Percentiles rank a stretch among this genome's conserved stretches.
phyloP scores from a whole-genome alignment of 2,329 filamentous ascomycete genomes.

The Lachnellula cervina region DNA sequence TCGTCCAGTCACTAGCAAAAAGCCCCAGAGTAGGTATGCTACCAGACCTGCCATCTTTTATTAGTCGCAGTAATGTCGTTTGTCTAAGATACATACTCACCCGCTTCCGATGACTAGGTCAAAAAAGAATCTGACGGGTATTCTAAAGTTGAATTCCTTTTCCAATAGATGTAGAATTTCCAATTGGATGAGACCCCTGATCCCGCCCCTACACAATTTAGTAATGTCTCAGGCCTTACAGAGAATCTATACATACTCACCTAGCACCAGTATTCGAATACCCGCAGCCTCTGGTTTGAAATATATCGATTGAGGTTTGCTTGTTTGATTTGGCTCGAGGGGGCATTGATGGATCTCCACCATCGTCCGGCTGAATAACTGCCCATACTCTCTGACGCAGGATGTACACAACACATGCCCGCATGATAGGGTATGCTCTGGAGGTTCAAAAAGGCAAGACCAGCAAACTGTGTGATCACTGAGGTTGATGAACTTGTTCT shows the following conservation, averaged over 20 bases:
- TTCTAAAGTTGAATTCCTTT: background rate
- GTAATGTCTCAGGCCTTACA: background rate
- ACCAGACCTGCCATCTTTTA: background rate
- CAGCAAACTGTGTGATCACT: background rate
- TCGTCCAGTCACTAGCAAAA: background rate
- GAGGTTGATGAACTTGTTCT: background rate
- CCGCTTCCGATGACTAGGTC: background rate
- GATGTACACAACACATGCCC: constrained; percentile 6
- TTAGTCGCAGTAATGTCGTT: background rate
- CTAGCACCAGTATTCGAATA: background rate
- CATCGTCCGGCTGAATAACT: background rate
- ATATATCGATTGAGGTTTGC: background rate
- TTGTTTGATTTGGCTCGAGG: background rate
- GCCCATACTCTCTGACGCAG: constrained; percentile 2
- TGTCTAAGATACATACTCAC: background rate
- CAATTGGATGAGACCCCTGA: background rate
- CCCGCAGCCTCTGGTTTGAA: constrained; percentile 3
- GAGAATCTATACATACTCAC: background rate
- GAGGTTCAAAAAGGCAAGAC: constrained; percentile 1
- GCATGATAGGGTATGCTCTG: constrained; percentile 4
- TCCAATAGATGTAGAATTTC: constrained; percentile 1
- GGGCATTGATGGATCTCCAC: constrained; percentile 1
- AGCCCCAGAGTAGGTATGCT: background rate
- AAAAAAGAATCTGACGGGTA: constrained; percentile 1
- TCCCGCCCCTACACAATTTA: background rate